Evolutionary conservation across 2,329 filamentous ascomycete species (phyloP).

Genomic region (Clarireedia homoeocarpa): DNA sequence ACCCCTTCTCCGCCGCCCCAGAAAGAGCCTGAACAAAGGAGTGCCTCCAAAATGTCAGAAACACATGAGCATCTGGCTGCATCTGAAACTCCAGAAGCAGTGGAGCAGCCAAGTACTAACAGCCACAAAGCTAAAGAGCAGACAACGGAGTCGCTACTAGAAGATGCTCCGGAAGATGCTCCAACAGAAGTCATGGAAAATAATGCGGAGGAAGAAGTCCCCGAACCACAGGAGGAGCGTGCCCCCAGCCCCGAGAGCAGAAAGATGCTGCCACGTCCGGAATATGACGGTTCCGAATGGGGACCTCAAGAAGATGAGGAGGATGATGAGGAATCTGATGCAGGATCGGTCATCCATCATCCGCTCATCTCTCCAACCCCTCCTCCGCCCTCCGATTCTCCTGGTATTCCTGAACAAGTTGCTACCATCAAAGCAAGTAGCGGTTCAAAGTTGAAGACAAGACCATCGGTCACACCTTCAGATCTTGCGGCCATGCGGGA

Average conservation of each 20-base stretch:
- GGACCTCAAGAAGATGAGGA: slow-evolving; percentile 45
- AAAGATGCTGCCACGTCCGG: slow-evolving; percentile 44
- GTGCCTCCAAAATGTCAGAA: slow-evolving; percentile 19
- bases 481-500: slow-evolving; percentile 82
- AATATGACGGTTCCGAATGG: slow-evolving; percentile 57
- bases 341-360: slow-evolving; percentile 84
- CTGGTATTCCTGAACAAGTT: slow-evolving; percentile 68
- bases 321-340: slow-evolving; percentile 49
- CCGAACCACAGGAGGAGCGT: slow-evolving; percentile 7
- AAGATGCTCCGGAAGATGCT: background rate
- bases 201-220: background rate
- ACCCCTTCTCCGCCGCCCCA: slow-evolving; percentile 33
- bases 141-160: background rate
- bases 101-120: background rate
- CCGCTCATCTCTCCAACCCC: slow-evolving; percentile 7
- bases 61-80: slow-evolving; percentile 14
- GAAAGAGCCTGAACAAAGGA: slow-evolving; percentile 16
- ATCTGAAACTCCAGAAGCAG: slow-evolving; percentile 5
- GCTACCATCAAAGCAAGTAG: slow-evolving; percentile 81
- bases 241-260: slow-evolving; percentile 21
- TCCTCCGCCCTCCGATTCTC: slow-evolving; percentile 35
- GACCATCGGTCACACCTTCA: slow-evolving; percentile 78
- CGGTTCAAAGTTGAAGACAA: slow-evolving; percentile 79
- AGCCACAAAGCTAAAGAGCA: background rate
- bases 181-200: background rate